Evolutionary conservation across 2,329 filamentous ascomycete species (phyloP).

Genomic region (Taxawa tesnikishii): DNA sequence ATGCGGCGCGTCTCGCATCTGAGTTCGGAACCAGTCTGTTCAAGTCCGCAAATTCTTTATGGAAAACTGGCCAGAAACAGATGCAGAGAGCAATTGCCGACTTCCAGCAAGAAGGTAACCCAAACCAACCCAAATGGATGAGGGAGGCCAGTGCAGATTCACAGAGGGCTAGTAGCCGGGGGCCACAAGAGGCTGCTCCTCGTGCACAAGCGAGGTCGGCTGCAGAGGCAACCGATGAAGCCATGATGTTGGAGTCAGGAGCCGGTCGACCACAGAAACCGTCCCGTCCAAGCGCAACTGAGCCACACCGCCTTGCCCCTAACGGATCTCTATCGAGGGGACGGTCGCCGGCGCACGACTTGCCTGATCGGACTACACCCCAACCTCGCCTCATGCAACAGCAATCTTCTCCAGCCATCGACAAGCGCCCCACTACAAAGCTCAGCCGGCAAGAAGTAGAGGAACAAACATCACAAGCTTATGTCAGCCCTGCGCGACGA

Average conservation of each 20-base stretch:
- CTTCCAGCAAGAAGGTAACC: conserved; percentile 60
- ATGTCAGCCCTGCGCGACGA: conserved; percentile 74
- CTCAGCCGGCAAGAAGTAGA: conserved; percentile 64
- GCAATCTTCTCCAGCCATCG: conserved; percentile 23
- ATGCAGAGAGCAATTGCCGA: conserved; percentile 87
- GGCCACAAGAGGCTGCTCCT: conserved; percentile 17
- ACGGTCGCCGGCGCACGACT: conserved; percentile 18
- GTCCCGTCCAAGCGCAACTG: conserved; percentile 14
- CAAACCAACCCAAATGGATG: conserved; percentile 92
- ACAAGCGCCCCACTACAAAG: conserved; percentile 37
- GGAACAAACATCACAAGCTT: conserved; percentile 69
- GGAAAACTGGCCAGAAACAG: conserved; percentile 90
- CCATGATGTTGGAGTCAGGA: conserved; percentile 64
- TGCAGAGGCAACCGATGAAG: conserved; percentile 38
- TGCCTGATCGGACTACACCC: conserved; percentile 23
- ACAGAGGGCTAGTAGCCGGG: conserved; percentile 13
- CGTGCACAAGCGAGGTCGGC: conserved; percentile 13
- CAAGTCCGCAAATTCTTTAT: conserved; percentile 88
- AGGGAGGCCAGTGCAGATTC: conserved; percentile 43
- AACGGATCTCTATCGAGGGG: conserved; percentile 10
- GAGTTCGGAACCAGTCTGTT: conserved; percentile 74
- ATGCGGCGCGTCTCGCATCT: conserved; percentile 69
- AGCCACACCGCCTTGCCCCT: conserved; percentile 9
- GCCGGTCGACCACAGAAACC: conserved; percentile 40
- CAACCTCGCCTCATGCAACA: conserved; percentile 27